A percentile compares a stretch with the other conserved stretches of the same genome.
Conservation (phyloP, 2,329 filamentous ascomycete genomes). For the Aspergillus calidoustus region DNA sequence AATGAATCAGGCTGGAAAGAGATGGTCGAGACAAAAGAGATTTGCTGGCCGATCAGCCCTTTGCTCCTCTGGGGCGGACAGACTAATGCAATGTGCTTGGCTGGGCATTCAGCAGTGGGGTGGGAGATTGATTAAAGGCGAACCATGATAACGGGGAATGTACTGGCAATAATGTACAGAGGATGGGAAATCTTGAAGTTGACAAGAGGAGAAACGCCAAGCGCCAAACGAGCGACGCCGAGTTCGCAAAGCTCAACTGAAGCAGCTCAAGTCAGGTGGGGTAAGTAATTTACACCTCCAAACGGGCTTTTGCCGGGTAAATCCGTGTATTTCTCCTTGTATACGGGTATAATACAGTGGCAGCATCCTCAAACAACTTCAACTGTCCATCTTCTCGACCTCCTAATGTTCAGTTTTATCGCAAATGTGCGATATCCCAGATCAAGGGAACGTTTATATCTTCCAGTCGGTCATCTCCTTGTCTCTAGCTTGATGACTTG, state of each 20-base stretch:
- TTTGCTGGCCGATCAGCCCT: slow-evolving; percentile 26
- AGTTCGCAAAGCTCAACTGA: neutral
- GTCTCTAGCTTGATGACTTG: no score
- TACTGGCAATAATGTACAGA: slow-evolving; percentile 1
- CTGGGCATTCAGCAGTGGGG: slow-evolving; percentile 18
- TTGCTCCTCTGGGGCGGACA: slow-evolving; percentile 15
- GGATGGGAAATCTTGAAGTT: neutral
- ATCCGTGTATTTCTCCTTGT: neutral
- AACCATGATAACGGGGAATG: neutral
- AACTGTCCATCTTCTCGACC: no score
- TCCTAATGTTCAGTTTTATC: no score
- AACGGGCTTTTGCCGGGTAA: neutral
- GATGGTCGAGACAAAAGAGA: slow-evolving; percentile 21
- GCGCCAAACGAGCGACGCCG: neutral
- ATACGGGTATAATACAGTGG: neutral
- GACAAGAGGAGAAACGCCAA: neutral
- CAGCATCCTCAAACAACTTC: neutral
- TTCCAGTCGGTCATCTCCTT: no score
- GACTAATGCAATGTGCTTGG: slow-evolving; percentile 22
- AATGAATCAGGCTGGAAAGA: slow-evolving; percentile 7
- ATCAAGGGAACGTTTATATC: no score
- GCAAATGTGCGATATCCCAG: no score
- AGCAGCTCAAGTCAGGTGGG: neutral
- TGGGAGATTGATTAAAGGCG: slow-evolving; percentile 7
- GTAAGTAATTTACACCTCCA: neutral